phyloP scores from a whole-genome alignment of 1,284 basidiomycete genomes.

The Leccinum colubrinum region DNA sequence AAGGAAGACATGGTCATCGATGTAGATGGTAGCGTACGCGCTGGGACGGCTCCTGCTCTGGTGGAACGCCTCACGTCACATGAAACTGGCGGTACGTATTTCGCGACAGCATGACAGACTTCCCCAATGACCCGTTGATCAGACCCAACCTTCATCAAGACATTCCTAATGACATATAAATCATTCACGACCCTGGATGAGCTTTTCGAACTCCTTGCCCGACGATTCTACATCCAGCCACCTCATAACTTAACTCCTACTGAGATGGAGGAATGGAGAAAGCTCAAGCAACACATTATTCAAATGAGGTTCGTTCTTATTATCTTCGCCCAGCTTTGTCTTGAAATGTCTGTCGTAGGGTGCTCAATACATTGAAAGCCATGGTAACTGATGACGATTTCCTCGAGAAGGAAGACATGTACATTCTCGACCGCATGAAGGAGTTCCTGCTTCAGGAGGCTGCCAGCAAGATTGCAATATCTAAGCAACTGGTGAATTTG shows the following conservation, averaged over 20 bases:
- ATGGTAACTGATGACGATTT: slow-evolving; percentile 81
- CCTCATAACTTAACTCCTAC: slow-evolving; percentile 66
- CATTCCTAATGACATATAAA: slow-evolving; percentile 97
- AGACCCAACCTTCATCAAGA: slow-evolving; percentile 86
- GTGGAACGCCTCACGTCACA: slow-evolving; percentile 92
- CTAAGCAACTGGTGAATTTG: slow-evolving; percentile 68
- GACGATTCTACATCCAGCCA: slow-evolving; percentile 79
- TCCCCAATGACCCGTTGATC: slow-evolving; percentile 4
- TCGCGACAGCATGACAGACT: background rate
- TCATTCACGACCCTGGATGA: slow-evolving; percentile 90
- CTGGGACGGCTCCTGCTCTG: slow-evolving; percentile 83
- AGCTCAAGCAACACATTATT: slow-evolving; percentile 87
- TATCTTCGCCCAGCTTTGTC: background rate
- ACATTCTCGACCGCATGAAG: slow-evolving; percentile 77
- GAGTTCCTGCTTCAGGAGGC: slow-evolving; percentile 73
- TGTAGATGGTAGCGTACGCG: slow-evolving; percentile 79
- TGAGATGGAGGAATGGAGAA: slow-evolving; percentile 82
- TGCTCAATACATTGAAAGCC: slow-evolving; percentile 80
- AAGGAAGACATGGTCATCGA: slow-evolving; percentile 84
- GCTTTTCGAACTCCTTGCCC: slow-evolving; percentile 82
- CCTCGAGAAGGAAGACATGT: slow-evolving; percentile 78
- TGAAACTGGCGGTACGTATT: slow-evolving; percentile 69
- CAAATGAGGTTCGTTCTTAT: slow-evolving; percentile 68
- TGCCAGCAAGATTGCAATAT: slow-evolving; percentile 60
- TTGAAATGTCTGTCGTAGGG: slow-evolving; percentile 42